These are phyloP conservation scores for Globisporangium sylvaticum DNA, from an alignment of 352 stramenopile genomes.

Conservation along the genomic window DNA sequence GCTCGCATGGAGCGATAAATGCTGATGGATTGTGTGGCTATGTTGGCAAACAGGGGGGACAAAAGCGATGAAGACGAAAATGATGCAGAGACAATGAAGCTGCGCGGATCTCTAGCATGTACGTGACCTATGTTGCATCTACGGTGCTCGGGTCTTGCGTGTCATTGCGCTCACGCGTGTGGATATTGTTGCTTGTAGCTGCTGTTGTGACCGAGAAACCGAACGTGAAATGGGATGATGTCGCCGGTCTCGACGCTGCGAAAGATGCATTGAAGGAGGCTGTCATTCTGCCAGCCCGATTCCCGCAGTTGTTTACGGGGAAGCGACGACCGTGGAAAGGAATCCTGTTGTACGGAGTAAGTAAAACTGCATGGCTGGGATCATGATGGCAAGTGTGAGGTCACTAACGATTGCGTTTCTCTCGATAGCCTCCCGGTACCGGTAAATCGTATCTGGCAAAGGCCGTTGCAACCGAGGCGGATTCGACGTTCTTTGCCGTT, in stretches of 20 bases:
- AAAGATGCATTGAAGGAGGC: slow-evolving; percentile 99
- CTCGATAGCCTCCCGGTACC: slow-evolving; percentile 67
- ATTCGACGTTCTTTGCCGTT: slow-evolving; percentile 98
- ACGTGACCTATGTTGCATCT: slow-evolving; percentile 13
- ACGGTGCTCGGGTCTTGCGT: background rate
- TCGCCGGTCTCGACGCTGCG: slow-evolving; percentile 94
- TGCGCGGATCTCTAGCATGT: slow-evolving; percentile 92
- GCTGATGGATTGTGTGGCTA: background rate
- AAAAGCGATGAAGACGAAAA: slow-evolving; percentile 89
- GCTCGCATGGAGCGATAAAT: background rate
- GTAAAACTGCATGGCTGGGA: slow-evolving; percentile 16
- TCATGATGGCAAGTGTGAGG: background rate
- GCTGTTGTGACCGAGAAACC: slow-evolving; percentile 88
- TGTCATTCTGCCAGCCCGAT: slow-evolving; percentile 95
- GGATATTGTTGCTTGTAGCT: slow-evolving; percentile 31
- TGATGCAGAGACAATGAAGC: slow-evolving; percentile 94
- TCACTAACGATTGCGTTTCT: background rate
- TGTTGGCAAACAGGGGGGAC: slow-evolving; percentile 43
- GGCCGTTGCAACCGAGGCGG: slow-evolving; percentile 97
- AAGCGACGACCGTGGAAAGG: slow-evolving; percentile 92
- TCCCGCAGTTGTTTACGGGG: slow-evolving; percentile 97
- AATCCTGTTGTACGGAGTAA: slow-evolving; percentile 97
- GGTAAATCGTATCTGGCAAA: slow-evolving; percentile 97
- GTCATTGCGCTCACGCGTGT: background rate
- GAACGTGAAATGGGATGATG: slow-evolving; percentile 96